Percentiles rank a stretch among this genome's conserved stretches.
Conservation (phyloP, 257 asterid genomes). For the Echites panduratus region DNA sequence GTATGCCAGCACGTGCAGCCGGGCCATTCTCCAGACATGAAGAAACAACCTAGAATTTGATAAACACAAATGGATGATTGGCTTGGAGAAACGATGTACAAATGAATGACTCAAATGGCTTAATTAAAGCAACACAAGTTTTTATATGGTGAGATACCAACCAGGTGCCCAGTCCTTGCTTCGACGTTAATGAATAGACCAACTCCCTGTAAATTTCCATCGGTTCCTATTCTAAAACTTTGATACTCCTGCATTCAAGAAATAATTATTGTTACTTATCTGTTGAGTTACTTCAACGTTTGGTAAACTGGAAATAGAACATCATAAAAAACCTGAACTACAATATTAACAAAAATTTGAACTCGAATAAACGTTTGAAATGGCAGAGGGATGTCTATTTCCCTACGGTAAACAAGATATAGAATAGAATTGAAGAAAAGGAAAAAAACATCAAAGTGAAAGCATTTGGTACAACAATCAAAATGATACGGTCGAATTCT, state of each 20-base stretch:
- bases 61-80: not conserved
- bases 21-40: slow-evolving; percentile 89
- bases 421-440: not conserved
- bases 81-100: not conserved
- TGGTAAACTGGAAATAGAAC: not conserved
- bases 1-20: slow-evolving; percentile 96
- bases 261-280: not conserved
- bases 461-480: not conserved
- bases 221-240: slow-evolving; percentile 84
- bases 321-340: not conserved
- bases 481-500: not conserved
- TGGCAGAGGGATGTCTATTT: no score
- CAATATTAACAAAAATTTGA: not conserved
- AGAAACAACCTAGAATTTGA: slow-evolving; percentile 61
- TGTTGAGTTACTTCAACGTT: not conserved
- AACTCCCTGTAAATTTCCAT: slow-evolving; percentile 95
- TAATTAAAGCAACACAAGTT: not conserved
- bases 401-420: not conserved
- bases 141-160: slow-evolving; percentile 23
- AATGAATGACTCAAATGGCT: not conserved
- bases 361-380: not conserved
- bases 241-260: slow-evolving; percentile 69
- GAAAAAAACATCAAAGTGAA: not conserved
- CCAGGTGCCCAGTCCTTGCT: slow-evolving; percentile 82
- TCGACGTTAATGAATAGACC: slow-evolving; percentile 72